Evolutionary conservation across 164 flowering plant genomes (phyloP), one percentile per base, ranked within the genome.

Genomic region (Nelumbo lutea): DNA sequence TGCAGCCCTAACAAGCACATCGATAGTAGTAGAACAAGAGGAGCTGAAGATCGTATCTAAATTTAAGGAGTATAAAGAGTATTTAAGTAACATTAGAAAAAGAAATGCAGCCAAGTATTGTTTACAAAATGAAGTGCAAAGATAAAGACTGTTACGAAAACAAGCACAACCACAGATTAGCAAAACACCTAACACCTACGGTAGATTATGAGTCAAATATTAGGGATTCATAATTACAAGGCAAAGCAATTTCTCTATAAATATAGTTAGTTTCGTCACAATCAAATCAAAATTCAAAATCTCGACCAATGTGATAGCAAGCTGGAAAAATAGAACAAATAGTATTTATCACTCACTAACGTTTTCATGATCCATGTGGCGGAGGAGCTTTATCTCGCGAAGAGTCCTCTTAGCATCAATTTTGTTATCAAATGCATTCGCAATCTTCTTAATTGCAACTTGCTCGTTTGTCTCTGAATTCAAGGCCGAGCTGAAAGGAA

Each of bases 361-460:
- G 78, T 94, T 94, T 88, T 94, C 98, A 84, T 94, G 98, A 81
- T 94, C 98, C 98, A 94, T 86, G 62, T 94, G 96, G 3, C 97
- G 89, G 62, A 94, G 90, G 60, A 94, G 89, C 87, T 91, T 94
- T 73, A 94, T 94, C 83, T 94, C 98, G 5, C 98, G 86, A 51
- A 91, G 84, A 15, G 98, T 94, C 83, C 98, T 82, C 84, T 94
- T 94, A 0, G 98, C 98, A 77, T 94, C 98, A 50, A 94, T 87
- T 61, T 84, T 91, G 76, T 94, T 94, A 57, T 94, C 98, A 45
- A 94, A 94, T 0, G 98, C 98, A 73, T 94, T 94, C 0, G 93
- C 88, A 48, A 94, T 94, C 88, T 94, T 94, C 90, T 94, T 94
- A 6, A 94, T 69, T 14, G 98, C 98, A 8, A 94, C 95, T 62